phyloP scores from a whole-genome alignment of 805 yeast species.

The Metschnikowia cubensis region DNA sequence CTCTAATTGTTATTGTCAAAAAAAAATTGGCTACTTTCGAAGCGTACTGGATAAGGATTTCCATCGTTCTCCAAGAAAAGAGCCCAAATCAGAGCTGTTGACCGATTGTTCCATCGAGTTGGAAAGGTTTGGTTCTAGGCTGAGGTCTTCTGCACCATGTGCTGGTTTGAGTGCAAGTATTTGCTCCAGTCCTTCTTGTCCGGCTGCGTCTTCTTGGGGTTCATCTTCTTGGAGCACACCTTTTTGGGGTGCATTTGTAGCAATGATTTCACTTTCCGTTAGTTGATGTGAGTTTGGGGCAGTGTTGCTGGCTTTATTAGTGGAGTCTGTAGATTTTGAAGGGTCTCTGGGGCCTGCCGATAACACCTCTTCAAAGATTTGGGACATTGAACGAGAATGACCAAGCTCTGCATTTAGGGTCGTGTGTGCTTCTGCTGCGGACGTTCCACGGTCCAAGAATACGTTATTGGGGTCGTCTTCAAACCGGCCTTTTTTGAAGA shows the following conservation, averaged over 20 bases:
- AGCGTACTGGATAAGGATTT: conserved; percentile 6
- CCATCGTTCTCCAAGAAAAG: conserved; percentile 12
- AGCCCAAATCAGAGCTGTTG: conserved; percentile 13
- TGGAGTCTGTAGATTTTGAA: not conserved
- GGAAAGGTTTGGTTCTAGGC: not conserved
- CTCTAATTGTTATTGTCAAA: not conserved
- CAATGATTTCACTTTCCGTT: not conserved
- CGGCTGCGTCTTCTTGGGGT: not conserved
- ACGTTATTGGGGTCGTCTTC: conserved; percentile 27
- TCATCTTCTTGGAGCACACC: not conserved
- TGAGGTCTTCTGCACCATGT: not conserved
- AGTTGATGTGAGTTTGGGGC: not conserved
- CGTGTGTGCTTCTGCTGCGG: not conserved
- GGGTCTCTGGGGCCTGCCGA: conserved; percentile 10
- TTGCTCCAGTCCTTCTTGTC: not conserved
- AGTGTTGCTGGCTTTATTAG: not conserved
- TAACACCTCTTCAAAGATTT: conserved; percentile 30
- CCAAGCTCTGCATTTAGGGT: conserved; percentile 7
- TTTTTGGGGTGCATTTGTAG: not conserved
- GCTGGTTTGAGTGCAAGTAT: not conserved
- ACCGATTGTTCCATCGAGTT: conserved; percentile 3
- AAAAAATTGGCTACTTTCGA: not conserved
- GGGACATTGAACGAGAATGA: conserved; percentile 29
- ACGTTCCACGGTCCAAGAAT: conserved; percentile 25
- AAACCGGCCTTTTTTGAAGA: not conserved